Base-by-base conservation (phyloP, 192 early-diverging fungal genomes). In the Coemansia sp. region DNA sequence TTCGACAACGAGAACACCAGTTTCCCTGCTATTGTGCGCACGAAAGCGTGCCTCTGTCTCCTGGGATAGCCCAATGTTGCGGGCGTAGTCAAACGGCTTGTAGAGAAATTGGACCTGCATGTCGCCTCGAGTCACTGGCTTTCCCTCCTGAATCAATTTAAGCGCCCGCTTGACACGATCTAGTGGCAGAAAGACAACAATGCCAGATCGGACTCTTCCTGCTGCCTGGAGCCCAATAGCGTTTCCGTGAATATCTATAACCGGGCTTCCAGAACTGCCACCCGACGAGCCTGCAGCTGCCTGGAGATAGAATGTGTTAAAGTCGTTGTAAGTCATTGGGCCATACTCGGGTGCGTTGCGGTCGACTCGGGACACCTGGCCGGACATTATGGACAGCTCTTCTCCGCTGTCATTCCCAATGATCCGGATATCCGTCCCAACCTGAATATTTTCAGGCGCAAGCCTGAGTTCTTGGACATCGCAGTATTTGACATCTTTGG, bases 231-330 rank as follows among this genome's bases (percentile, higher is more conserved):
- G 83, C 1, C 90, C 89, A 48, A 92, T 85, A 18, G 91, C 91
- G 69, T 90, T 71, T 0, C 91, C 91, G 26, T 89, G 82, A 41
- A 91, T 87, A 63, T 91, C 87, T 26, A 92, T 74, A 11, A 92
- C 89, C 12, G 91, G 90, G 72, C 86, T 87, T 32, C 91, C 91
- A 6, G 87, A 89, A 22, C 88, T 89, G 6, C 91, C 91, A 41
- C 89, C 89, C 63, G 86, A 89, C 8, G 87, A 87, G 15, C 86
- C 86, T 18, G 91, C 88, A 1, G 89, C 87, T 3, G 90, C 89
- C 77, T 90, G 89, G 12, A 91, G 73, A 72, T 91, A 92, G 74
- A 92, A 92, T 0, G 90, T 92, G 70, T 91, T 92, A 68, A 90
- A 88, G 57, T 92, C 91, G 56, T 88, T 89, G 80, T 89, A 90